Percentiles rank a stretch among this genome's conserved stretches.
These are phyloP conservation scores for Plasmopara muralis DNA, from an alignment of 352 stramenopile species.

Conservation along the genomic window DNA sequence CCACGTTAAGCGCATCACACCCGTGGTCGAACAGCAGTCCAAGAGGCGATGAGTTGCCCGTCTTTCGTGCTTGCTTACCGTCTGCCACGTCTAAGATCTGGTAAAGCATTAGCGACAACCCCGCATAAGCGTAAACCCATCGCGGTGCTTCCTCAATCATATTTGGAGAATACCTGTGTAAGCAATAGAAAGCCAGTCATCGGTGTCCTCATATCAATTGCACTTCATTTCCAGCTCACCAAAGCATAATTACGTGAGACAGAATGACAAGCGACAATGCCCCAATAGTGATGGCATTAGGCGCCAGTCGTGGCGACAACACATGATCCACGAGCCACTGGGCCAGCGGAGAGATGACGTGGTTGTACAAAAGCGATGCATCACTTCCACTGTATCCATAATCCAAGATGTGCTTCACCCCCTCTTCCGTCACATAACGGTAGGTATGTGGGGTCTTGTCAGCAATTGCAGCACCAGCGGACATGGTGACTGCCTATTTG, in stretches of 20 bases:
- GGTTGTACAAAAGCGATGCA: slow-evolving; percentile 75
- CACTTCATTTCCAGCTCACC: slow-evolving; percentile 16
- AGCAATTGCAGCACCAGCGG: too few relatives aligned
- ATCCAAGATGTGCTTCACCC: slow-evolving; percentile 55
- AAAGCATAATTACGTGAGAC: slow-evolving; percentile 73
- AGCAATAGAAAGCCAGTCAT: not conserved
- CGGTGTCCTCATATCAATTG: not conserved
- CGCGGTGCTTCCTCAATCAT: slow-evolving; percentile 71
- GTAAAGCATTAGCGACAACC: slow-evolving; percentile 65
- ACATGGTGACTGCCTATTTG: too few relatives aligned
- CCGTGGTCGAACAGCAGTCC: slow-evolving; percentile 82
- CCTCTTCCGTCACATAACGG: slow-evolving; percentile 65
- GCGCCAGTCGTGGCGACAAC: slow-evolving; percentile 60
- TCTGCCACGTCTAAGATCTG: slow-evolving; percentile 84
- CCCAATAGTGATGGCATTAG: slow-evolving; percentile 81
- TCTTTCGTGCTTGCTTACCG: slow-evolving; percentile 83
- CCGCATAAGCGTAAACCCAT: slow-evolving; percentile 67
- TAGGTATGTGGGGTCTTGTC: slow-evolving; percentile 21
- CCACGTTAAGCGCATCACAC: slow-evolving; percentile 79
- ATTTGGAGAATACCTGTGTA: slow-evolving; percentile 59
- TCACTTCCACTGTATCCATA: slow-evolving; percentile 87
- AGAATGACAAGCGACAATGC: slow-evolving; percentile 62
- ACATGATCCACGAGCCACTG: slow-evolving; percentile 73
- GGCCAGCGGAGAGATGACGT: slow-evolving; percentile 67
- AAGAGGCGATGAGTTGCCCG: slow-evolving; percentile 78